Conservation (phyloP, 345 rosid species). For the Mallotus nudiflorus region DNA sequence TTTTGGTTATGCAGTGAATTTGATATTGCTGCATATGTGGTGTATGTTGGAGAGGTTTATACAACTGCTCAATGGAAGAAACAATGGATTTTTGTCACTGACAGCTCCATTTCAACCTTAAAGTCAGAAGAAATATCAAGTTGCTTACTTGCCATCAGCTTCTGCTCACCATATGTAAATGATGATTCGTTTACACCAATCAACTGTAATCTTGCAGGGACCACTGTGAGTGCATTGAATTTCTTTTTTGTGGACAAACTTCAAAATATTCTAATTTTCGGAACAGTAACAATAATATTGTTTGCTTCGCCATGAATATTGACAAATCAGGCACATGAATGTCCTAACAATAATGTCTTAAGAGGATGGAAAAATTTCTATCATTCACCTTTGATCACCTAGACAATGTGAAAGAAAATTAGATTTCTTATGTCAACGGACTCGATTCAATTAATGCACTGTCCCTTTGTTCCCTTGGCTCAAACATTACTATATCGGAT, state of each 20-base stretch:
- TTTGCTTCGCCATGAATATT: not conserved
- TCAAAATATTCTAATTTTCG: constrained; percentile 5
- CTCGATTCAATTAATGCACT: not conserved
- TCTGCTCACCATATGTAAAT: constrained; percentile 54
- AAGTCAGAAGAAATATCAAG: constrained; percentile 47
- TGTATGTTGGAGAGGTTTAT: constrained; percentile 75
- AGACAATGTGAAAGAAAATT: not conserved
- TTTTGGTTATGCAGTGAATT: constrained; percentile 60
- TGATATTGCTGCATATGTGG: constrained; percentile 69
- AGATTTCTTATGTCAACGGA: not conserved
- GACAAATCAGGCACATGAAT: not conserved
- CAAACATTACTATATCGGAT: too few species aligned
- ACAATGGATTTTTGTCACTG: constrained; percentile 92
- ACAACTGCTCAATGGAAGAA: constrained; percentile 53
- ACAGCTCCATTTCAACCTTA: constrained; percentile 47
- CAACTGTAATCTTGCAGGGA: constrained; percentile 74
- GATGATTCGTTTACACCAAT: constrained; percentile 47
- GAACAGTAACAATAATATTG: not conserved
- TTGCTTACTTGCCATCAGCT: constrained; percentile 80
- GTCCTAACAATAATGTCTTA: not conserved
- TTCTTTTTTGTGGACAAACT: constrained; percentile 6
- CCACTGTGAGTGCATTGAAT: constrained; percentile 53
- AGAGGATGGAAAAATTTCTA: not conserved
- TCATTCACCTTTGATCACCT: not conserved
- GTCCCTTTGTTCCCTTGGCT: too few species aligned